Base-by-base conservation (phyloP, 371 early-diverging fungal genomes). In the Apophysomyces elegans region DNA sequence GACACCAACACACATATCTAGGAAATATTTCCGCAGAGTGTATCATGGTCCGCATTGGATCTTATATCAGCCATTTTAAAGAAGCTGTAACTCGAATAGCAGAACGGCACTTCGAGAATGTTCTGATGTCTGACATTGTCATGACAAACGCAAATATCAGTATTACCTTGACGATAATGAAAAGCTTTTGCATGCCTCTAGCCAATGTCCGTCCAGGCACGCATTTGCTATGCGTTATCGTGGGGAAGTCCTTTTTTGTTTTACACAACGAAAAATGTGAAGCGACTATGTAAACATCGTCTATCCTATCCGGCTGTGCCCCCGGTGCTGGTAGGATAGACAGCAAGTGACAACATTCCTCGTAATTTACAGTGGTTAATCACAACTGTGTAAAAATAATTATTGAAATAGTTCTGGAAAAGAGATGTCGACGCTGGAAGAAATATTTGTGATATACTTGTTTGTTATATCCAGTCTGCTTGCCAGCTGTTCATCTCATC, bases 251-350 rank as follows among this genome's bases (percentile, higher is more conserved):
- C 8, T 18, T 50, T 9, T 50, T 50, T 41, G 13, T 3, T 26
- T 26, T 26, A 4, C 41, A 41, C 13, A 21, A 50, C 9, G 3
- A 50, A 21, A 50, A 26, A 4, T 26, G 32, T 26, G 21, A 7
- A 50, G 21, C 54, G 21, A 50, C 9, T 32, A 18, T 0, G 9
- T 16, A 50, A 50, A 18, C 11, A 50, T 50, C 2, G 21, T 50
- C 54, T 50, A 50, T 21, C 16, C 16, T 50, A 50, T 50, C 54
- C 54, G 32, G 21, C 54, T 50, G 54, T 50, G 54, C 54, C 54
- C 54, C 21, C 54, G 32, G 54, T 50, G 32, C 54, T 35, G 9
- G 21, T 50, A 50, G 16, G 54, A 21, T 8, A 50, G 21, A 50
- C 54, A 21, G 0, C 5, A 26, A 16, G 21, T 21, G 5, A 21